Conservation (phyloP, 2,329 filamentous ascomycete genomes). For the Teratosphaeriaceae sp. region DNA sequence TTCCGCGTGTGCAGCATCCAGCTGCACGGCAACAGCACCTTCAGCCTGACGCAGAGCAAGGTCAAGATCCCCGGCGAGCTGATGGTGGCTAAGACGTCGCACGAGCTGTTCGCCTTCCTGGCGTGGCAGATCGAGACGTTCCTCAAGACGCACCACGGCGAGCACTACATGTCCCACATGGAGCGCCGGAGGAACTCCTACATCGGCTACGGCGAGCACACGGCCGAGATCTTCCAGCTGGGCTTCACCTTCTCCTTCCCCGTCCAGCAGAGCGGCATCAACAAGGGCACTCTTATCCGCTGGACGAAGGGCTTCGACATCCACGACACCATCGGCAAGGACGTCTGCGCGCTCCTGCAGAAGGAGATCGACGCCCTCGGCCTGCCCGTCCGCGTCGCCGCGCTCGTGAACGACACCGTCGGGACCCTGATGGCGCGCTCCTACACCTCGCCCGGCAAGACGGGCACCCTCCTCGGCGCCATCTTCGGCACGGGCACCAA, state of each 20-base stretch:
- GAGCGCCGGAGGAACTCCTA: constrained; percentile 19
- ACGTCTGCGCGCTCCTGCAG: constrained; percentile 88
- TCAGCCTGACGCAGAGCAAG: constrained; percentile 88
- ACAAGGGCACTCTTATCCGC: constrained; percentile 86
- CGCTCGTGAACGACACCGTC: constrained; percentile 94
- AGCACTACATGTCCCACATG: constrained; percentile 68
- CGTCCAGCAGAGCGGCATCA: constrained; percentile 88
- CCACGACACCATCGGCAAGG: constrained; percentile 84
- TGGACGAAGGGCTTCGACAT: constrained; percentile 99
- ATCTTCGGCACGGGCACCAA: constrained; percentile 99
- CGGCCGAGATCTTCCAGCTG: constrained; percentile 76
- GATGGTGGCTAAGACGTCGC: constrained; percentile 81
- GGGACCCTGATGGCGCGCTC: constrained; percentile 96
- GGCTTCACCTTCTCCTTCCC: constrained; percentile 99
- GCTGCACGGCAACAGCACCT: constrained; percentile 89
- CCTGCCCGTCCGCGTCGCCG: constrained; percentile 89
- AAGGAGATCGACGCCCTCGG: constrained; percentile 77
- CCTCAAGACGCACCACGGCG: constrained; percentile 76
- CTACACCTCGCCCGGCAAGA: constrained; percentile 85
- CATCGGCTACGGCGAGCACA: constrained; percentile 47
- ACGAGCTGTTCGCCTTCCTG: constrained; percentile 86
- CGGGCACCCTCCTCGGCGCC: constrained; percentile 80
- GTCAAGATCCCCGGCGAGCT: constrained; percentile 82
- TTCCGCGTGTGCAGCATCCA: constrained; percentile 95
- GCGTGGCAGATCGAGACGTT: constrained; percentile 89